Base-by-base conservation (phyloP, 108 stramenopile genomes). In the Cyclostephanos tholiformis region DNA sequence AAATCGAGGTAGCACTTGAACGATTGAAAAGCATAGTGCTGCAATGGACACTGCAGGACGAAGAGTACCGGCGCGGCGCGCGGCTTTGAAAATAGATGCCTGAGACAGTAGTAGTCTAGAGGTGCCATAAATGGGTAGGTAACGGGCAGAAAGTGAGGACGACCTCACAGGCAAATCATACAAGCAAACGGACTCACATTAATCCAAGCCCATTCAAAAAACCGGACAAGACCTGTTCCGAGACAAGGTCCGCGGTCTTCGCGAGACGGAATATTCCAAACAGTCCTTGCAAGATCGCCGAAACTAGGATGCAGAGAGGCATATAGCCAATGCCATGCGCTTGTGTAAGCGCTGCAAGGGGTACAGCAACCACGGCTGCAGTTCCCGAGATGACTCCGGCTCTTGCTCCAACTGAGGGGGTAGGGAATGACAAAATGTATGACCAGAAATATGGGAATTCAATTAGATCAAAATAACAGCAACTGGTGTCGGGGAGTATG, bases 131-230 rank as follows among this genome's bases (percentile, higher is more conserved):
- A 2, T 25, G 41, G 16, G n/a, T 39, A 19, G 25, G 39, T 41
- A 41, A 41, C 19, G n/a, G 41, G 38, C 16, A 65, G 0, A 7
- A 20, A 9, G n/a, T 43, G 41, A 41, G n/a, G 23, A 20, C 25
- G 63, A 19, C n/a, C n/a, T n/a, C n/a, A n/a, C n/a, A n/a, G n/a
- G n/a, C n/a, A n/a, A n/a, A 36, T n/a, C 0, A 25, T n/a, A 19
- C 17, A 65, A 2, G n/a, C n/a, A n/a, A 25, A 26, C 1, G 0
- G 10, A 44, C 44, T 49, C 12, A 61, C 19, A 79, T 74, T 0
- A 74, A 49, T 22, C 76, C 82, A 48, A 83, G 49, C 29, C 73
- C 77, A 69, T 83, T 83, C 17, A 83, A 51, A 48, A 83, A 83
- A 7, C 82, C 82, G n/a, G 77, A 77, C 5, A 83, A 30, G 5